A percentile compares a stretch with the other conserved stretches of the same genome.
Conservation (phyloP, 768 basidiomycete genomes). For the Russula ochroleuca region DNA sequence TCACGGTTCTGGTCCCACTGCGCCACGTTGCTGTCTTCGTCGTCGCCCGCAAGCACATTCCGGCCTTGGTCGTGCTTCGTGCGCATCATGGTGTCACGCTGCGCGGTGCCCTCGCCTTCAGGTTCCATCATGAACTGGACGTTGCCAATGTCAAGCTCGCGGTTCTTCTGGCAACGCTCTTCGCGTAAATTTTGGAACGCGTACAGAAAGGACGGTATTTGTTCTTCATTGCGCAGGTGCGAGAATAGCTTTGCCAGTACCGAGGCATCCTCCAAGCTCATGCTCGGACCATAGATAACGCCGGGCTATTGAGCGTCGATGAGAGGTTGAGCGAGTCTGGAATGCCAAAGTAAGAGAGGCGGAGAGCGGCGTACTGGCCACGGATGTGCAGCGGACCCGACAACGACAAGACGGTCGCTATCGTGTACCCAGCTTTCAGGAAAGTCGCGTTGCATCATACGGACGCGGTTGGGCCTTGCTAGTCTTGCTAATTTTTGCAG, state of each 20-base stretch:
- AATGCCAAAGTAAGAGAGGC: background rate
- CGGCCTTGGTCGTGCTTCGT: conserved; percentile 25
- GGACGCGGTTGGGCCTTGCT: conserved; percentile 27
- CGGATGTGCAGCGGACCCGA: conserved; percentile 40
- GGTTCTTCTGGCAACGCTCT: conserved; percentile 28
- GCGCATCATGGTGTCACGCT: conserved; percentile 32
- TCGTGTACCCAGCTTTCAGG: conserved; percentile 37
- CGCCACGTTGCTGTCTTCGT: conserved; percentile 29
- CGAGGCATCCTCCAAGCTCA: conserved; percentile 41
- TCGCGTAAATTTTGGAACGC: conserved; percentile 38
- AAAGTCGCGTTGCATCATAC: conserved; percentile 27
- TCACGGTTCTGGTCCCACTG: conserved; percentile 35
- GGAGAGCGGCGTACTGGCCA: conserved; percentile 32
- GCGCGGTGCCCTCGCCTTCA: conserved; percentile 25
- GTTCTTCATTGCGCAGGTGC: conserved; percentile 32
- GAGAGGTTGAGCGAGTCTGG: background rate
- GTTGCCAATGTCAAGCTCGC: conserved; percentile 29
- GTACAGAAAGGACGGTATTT: conserved; percentile 35
- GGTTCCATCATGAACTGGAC: conserved; percentile 28
- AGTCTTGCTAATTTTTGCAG: conserved; percentile 27
- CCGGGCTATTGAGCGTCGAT: conserved; percentile 31
- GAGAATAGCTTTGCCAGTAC: conserved; percentile 41
- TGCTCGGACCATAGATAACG: conserved; percentile 35
- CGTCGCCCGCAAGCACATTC: conserved; percentile 28
- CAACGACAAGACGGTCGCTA: conserved; percentile 32